Percentiles rank a stretch among this genome's conserved stretches.
Conservation (phyloP, 192 early-diverging fungal genomes). For the Podila verticillata region DNA sequence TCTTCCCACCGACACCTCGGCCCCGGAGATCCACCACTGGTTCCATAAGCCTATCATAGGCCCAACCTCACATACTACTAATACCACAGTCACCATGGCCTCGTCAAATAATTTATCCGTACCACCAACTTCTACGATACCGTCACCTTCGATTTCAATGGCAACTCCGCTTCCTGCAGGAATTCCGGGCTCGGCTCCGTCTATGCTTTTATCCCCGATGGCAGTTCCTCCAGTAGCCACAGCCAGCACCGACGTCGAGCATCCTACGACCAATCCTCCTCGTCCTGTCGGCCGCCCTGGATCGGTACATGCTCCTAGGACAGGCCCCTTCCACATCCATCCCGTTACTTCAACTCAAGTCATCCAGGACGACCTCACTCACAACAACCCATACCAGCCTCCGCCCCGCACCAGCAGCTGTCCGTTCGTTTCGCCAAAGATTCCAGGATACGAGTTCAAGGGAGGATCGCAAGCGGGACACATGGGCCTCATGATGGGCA, state of each 20-base stretch:
- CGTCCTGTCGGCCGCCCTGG: background rate
- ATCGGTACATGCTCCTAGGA: background rate
- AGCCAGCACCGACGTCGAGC: background rate
- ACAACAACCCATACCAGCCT: slow-evolving; percentile 36
- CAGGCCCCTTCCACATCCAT: slow-evolving; percentile 13
- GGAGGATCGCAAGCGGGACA: slow-evolving; percentile 46
- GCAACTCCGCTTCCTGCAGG: background rate
- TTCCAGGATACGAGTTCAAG: slow-evolving; percentile 34
- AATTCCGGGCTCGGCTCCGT: background rate
- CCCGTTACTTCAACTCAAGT: background rate
- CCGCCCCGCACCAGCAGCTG: slow-evolving; percentile 32
- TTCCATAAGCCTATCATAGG: background rate
- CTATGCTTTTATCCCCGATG: background rate
- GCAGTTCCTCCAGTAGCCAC: background rate
- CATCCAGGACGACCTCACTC: slow-evolving; percentile 21
- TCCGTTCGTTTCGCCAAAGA: slow-evolving; percentile 23
- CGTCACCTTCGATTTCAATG: background rate
- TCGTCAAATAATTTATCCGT: background rate
- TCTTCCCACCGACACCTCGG: background rate
- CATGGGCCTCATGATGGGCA: slow-evolving; percentile 49
- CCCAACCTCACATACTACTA: background rate
- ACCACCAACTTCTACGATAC: background rate
- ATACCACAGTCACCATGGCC: background rate
- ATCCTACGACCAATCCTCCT: background rate
- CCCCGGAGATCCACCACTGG: background rate